Evolutionary conservation across 2,329 filamentous ascomycete genomes (phyloP), one percentile per base, ranked within the genome.

Genomic region (Nemania sp.): DNA sequence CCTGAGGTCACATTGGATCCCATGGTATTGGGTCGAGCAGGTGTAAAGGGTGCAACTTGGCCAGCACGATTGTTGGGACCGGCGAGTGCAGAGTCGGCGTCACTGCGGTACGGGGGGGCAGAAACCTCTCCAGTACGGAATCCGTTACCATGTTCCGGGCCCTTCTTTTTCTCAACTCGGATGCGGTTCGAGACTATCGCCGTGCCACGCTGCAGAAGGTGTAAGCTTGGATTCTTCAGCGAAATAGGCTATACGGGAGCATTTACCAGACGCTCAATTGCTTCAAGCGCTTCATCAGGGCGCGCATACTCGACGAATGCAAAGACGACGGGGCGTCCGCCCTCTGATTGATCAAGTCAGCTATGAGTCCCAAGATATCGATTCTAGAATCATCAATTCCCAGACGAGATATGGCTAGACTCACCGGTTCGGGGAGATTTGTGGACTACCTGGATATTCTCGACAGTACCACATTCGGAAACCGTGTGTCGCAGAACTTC

Each of bases 261-360:
- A 24, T 73, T 70, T 66, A 77, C 76, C 53, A 72, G 58, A 9
- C 59, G 56, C 24, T 62, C 59, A 11, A 76, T 67, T 0, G 74
- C 72, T 19, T 66, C 51, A 15, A 75, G 73, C 6, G 72, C 71
- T 31, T 68, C 61, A 49, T 75, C 69, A 3, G 69, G 67, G 3
- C 68, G 68, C 3, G 54, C 57, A 45, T 74, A 78, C 60, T 77
- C 74, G 4, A 78, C 66, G 41, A 73, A 73, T 4, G 65, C 70
- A 45, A 73, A 72, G 2, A 64, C 59, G 1, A 59, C 62, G 6
- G 63, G 40, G 12, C 58, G 52, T 11, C 52, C 59, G 23, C 59
- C 58, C 45, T 59, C 62, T 66, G 53, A 40, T 43, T 12, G 2
- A 22, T 22, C 15, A 7, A 19, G 23, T 41, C 28, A 51, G 57